These are phyloP conservation scores for Hyparrhenia diplandra DNA, from an alignment of 176 grass and related monocot genomes.

Conservation along the genomic window DNA sequence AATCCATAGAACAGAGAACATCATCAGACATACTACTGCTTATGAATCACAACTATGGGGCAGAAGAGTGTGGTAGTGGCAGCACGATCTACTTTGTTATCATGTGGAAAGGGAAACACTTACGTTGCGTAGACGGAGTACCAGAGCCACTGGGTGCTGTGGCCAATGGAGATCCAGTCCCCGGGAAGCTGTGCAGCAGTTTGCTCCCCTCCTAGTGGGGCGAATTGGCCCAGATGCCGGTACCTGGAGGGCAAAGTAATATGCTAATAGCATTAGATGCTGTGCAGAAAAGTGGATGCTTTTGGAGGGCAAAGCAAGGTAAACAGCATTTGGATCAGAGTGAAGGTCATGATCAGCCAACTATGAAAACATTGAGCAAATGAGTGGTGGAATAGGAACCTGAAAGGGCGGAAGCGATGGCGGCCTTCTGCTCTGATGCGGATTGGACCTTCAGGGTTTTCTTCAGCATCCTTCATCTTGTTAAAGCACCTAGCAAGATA, in stretches of 20 bases:
- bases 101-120: conserved; percentile 8
- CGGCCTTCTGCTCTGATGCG: conserved; percentile 73
- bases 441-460: conserved; percentile 86
- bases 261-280: conserved; percentile 32
- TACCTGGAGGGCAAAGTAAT: conserved; percentile 54
- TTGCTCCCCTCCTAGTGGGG: conserved; percentile 90
- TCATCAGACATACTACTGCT: not conserved
- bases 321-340: not conserved
- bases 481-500: conserved; percentile 91
- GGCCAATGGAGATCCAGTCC: conserved; percentile 96
- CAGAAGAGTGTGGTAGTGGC: conserved; percentile 1
- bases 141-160: conserved; percentile 94
- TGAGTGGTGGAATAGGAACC: conserved; percentile 20
- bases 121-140: conserved; percentile 92
- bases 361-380: not conserved
- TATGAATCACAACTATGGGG: not conserved
- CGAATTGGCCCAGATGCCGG: conserved; percentile 92
- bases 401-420: conserved; percentile 90
- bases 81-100: not conserved
- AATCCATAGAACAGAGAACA: conserved; percentile 9
- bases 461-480: conserved; percentile 76
- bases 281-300: not conserved
- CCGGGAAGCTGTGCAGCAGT: conserved; percentile 85
- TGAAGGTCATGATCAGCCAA: not conserved
- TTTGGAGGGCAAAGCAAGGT: not conserved